phyloP scores from a whole-genome alignment of 1,284 basidiomycete genomes.

The Sanghuangporus sanghuang region DNA sequence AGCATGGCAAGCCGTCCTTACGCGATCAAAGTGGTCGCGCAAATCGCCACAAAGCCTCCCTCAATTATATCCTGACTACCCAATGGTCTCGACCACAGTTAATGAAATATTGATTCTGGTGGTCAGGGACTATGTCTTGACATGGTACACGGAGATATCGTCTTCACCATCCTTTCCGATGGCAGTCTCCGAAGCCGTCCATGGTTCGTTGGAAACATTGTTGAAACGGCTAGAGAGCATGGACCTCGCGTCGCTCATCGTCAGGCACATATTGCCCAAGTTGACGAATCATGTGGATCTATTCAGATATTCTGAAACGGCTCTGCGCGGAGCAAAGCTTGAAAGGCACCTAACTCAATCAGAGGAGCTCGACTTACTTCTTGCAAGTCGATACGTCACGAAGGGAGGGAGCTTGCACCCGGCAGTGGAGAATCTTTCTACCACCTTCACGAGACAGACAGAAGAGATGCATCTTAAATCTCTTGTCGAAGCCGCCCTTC shows the following conservation, averaged over 20 bases:
- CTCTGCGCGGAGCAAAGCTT: constrained; percentile 68
- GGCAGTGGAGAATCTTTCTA: constrained; percentile 80
- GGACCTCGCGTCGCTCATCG: constrained; percentile 75
- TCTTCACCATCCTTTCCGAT: constrained; percentile 83
- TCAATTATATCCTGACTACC: constrained; percentile 55
- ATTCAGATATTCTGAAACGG: constrained; percentile 88
- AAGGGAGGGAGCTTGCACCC: constrained; percentile 67
- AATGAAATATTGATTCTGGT: constrained; percentile 78
- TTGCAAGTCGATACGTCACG: constrained; percentile 73
- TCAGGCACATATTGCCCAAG: constrained; percentile 81
- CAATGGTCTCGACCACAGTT: constrained; percentile 58
- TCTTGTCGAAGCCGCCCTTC: constrained; percentile 67
- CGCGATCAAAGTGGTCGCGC: constrained; percentile 78
- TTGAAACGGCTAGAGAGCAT: constrained; percentile 50
- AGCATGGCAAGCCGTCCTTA: constrained; percentile 85
- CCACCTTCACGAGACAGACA: constrained; percentile 82
- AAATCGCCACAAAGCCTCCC: constrained; percentile 58
- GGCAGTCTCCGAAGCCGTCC: constrained; percentile 75
- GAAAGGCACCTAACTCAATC: constrained; percentile 78
- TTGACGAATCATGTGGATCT: constrained; percentile 86
- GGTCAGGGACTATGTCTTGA: constrained; percentile 77
- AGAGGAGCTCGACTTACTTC: constrained; percentile 79
- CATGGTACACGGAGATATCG: constrained; percentile 84
- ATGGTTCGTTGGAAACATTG: constrained; percentile 58
- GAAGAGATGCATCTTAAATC: constrained; percentile 82